phyloP scores from a whole-genome alignment of 2,329 filamentous ascomycete genomes.

The Beauveria rudraprayagi region DNA sequence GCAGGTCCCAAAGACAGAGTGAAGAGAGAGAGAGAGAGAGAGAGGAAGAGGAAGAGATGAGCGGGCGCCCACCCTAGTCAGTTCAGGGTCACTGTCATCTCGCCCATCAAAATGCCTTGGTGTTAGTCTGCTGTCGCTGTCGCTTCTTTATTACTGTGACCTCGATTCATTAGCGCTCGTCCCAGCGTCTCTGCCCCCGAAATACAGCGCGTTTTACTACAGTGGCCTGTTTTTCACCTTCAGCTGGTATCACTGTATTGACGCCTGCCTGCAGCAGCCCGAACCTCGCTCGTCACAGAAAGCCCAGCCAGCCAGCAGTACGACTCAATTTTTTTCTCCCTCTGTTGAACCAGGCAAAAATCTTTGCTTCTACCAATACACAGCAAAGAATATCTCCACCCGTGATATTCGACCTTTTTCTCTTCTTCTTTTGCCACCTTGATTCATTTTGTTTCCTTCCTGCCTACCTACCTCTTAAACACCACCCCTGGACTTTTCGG shows the following conservation, averaged over 20 bases:
- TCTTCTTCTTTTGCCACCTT: background rate
- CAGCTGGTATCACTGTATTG: background rate
- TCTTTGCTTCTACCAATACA: background rate
- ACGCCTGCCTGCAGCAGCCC: background rate
- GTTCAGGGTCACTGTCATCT: slow-evolving; percentile 2
- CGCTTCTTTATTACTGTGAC: background rate
- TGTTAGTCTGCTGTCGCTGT: background rate
- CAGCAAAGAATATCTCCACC: background rate
- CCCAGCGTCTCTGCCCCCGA: background rate
- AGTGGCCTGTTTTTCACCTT: background rate
- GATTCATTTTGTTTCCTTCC: background rate
- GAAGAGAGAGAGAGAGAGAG: too few relatives aligned
- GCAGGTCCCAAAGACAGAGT: background rate
- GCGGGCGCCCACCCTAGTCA: slow-evolving; percentile 2
- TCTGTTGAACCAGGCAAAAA: background rate
- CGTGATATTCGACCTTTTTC: background rate
- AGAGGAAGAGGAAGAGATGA: background rate
- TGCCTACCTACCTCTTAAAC: background rate
- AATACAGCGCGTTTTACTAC: background rate
- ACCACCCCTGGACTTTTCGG: background rate
- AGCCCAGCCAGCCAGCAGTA: background rate
- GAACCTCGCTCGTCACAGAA: slow-evolving; percentile 1
- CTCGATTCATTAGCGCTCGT: background rate
- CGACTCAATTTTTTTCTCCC: background rate
- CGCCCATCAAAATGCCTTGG: background rate